These are phyloP conservation scores for Cladosporium sp. DNA, from an alignment of 2,329 filamentous ascomycete genomes.

Conservation along the genomic window DNA sequence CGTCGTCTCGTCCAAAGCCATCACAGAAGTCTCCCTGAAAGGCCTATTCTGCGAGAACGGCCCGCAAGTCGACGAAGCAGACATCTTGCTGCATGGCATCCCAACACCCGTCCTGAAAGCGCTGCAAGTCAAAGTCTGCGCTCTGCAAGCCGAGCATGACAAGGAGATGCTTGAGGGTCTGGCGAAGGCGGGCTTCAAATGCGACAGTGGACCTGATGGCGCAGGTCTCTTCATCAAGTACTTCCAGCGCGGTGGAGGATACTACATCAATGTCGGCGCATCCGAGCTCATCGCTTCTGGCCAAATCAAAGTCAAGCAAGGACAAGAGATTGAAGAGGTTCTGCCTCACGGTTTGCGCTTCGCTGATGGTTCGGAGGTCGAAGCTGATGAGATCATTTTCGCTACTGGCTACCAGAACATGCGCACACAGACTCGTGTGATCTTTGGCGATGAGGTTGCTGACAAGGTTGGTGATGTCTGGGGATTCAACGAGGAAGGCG, in stretches of 20 bases:
- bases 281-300: conserved; percentile 40
- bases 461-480: conserved; percentile 42
- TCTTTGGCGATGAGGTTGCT: conserved; percentile 41
- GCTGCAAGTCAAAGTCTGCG: conserved; percentile 31
- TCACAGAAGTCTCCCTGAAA: conserved; percentile 16
- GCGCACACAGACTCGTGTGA: conserved; percentile 33
- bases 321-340: conserved; percentile 34
- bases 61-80: conserved; percentile 20
- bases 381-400: conserved; percentile 46
- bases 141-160: conserved; percentile 18
- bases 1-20: conserved; percentile 31
- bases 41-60: conserved; percentile 20
- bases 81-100: conserved; percentile 19
- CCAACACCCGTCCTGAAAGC: conserved; percentile 29
- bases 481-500: conserved; percentile 45
- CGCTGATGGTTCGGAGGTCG: conserved; percentile 39
- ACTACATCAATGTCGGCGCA: conserved; percentile 47
- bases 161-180: conserved; percentile 33
- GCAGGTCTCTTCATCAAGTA: conserved; percentile 33
- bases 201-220: conserved; percentile 35
- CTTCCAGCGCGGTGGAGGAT: conserved; percentile 42
- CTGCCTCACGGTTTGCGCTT: conserved; percentile 40
- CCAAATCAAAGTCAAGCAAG: conserved; percentile 42
- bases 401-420: conserved; percentile 46
- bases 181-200: conserved; percentile 39